phyloP scores from a whole-genome alignment of 2,329 filamentous ascomycete species.

The Colletotrichum cereale region DNA sequence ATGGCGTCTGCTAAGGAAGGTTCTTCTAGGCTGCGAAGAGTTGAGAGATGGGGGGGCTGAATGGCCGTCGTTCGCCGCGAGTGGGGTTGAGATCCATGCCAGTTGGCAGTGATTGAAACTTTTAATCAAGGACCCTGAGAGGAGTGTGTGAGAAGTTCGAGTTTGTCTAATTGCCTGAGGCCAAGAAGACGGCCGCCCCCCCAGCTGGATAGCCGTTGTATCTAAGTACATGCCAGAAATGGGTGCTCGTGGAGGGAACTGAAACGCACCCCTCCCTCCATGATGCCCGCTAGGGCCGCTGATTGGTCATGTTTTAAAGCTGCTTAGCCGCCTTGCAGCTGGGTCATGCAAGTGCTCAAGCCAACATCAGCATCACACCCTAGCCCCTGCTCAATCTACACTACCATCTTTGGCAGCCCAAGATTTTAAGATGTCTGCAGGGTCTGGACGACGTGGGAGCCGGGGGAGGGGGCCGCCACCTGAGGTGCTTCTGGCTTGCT shows the following conservation, averaged over 20 bases:
- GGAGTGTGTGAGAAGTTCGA: not conserved
- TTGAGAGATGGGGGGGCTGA: not conserved
- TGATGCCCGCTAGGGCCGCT: not conserved
- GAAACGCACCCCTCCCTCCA: conserved; percentile 39
- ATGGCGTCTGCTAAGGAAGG: not conserved
- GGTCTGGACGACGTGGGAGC: conserved; percentile 38
- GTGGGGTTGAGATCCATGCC: not conserved
- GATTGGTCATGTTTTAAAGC: conserved; percentile 39
- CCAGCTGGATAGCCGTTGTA: conserved; percentile 1
- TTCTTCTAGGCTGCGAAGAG: not conserved
- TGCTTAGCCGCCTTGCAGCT: conserved; percentile 43
- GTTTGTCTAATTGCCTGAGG: conserved; percentile 7
- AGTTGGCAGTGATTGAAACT: not conserved
- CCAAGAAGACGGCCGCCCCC: not conserved
- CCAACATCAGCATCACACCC: conserved; percentile 37
- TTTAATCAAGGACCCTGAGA: conserved; percentile 2
- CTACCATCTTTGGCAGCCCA: conserved; percentile 32
- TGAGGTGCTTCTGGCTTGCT: conserved; percentile 10
- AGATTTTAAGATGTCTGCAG: conserved; percentile 41
- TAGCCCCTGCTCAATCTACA: conserved; percentile 34
- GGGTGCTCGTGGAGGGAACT: not conserved
- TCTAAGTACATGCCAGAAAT: conserved; percentile 25
- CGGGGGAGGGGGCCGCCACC: conserved; percentile 16
- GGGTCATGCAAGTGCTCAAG: conserved; percentile 42
- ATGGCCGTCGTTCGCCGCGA: conserved; percentile 1